Base-by-base conservation (phyloP, 306 rosid species). In the Begonia peltatifolia region DNA sequence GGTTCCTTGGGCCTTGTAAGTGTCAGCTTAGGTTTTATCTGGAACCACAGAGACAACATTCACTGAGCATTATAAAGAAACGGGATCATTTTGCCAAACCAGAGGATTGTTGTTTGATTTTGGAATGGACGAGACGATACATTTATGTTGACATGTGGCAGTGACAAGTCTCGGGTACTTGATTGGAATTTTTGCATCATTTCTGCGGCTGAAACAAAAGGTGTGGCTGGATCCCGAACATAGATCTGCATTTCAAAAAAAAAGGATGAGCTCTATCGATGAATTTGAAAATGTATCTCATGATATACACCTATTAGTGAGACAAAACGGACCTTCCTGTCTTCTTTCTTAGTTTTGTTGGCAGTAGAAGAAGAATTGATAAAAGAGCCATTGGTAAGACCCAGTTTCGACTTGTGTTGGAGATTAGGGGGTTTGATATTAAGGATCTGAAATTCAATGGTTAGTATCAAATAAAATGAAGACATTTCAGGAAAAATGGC, bases 1-100 rank as follows among this genome's bases (percentile, higher is more conserved):
- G 99, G 99, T 42, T 72, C 96, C 78, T 92, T 86, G 0, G 99
- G 99, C 74, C 88, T 79, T 54, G 99, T 92, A 84, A 92, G 69
- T 60, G 94, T 79, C 51, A 92, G 93, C 72, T 72, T 90, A 41
- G 84, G 72, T 64, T 90, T 90, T 55, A 44, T 63, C 85, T 85
- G 77, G 76, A 50, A 68, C 41, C 55, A 70, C 56, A 53, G 52
- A 58, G 68, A 50, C 52, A 57, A 65, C 53, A 68, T 49, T 60
- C 38, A 30, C 38, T 30, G 38, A 25, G 35, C 35, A 25, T 25
- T 17, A 17, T 20, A 20, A 30, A 30, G 38, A 6, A 30, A 30
- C 38, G 0, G 38, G 3, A 30, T 0, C 38, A 30, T 30, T 30
- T 30, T 20, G 23, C 23, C 23, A 20, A 20, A 20, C 23, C 23